phyloP scores from a whole-genome alignment of 768 basidiomycete species.

The Pholiota molesta region DNA sequence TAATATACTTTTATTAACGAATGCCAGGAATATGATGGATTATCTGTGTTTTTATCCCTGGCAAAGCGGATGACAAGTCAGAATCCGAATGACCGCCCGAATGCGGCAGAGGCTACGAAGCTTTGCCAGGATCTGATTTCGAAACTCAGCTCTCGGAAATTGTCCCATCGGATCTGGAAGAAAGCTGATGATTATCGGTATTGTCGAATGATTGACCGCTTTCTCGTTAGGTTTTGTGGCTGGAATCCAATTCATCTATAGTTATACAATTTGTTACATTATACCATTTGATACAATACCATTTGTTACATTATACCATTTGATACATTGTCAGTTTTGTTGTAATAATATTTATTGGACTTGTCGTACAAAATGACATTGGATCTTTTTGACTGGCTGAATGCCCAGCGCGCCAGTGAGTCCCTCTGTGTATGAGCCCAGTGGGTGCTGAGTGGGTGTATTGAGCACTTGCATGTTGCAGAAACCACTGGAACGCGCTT shows the following conservation, averaged over 20 bases:
- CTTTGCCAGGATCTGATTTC: neutral
- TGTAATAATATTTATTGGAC: too few relatives aligned
- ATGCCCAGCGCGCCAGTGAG: too few relatives aligned
- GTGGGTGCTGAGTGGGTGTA: too few relatives aligned
- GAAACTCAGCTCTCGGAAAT: neutral
- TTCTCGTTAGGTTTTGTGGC: neutral
- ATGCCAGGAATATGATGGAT: neutral
- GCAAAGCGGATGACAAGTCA: neutral
- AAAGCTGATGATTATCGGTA: neutral
- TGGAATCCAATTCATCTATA: neutral
- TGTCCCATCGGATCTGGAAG: neutral
- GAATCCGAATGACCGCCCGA: neutral
- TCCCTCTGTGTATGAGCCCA: too few relatives aligned
- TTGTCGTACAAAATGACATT: too few relatives aligned
- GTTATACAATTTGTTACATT: neutral
- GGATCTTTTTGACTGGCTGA: too few relatives aligned
- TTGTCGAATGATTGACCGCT: neutral
- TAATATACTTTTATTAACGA: neutral
- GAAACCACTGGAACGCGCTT: too few relatives aligned
- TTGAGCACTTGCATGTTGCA: too few relatives aligned
- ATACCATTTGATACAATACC: too few relatives aligned
- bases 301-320: too few relatives aligned
- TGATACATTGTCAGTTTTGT: too few relatives aligned
- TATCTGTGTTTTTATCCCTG: neutral
- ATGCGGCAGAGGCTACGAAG: neutral